Evolutionary conservation across 129 eudicot species (phyloP).

Genomic region (Ambrosia artemisiifolia): DNA sequence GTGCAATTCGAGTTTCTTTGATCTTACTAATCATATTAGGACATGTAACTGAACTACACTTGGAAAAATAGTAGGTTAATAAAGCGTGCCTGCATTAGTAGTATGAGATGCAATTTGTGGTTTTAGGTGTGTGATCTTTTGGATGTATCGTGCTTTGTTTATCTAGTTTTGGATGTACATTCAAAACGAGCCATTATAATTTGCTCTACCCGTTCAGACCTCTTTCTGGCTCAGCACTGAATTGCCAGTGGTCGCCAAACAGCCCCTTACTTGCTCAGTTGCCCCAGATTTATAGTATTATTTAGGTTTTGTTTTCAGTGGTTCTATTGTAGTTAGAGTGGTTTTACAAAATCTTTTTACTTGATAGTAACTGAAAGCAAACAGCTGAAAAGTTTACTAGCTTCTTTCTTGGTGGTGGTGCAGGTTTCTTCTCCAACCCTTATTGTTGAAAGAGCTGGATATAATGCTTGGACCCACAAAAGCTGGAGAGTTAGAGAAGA

Average conservation of each 20-base stretch:
- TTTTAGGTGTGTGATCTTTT: neutral
- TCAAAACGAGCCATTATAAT: neutral
- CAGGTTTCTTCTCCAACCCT: slow-evolving; percentile 99
- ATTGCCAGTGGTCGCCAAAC: no score
- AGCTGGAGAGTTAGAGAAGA: slow-evolving; percentile 99
- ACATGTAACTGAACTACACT: neutral
- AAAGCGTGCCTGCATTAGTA: neutral
- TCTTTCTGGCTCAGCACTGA: no score
- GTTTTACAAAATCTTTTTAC: neutral
- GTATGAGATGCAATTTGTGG: neutral
- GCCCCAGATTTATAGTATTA: neutral
- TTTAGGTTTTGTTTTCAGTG: neutral
- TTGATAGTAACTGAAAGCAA: neutral
- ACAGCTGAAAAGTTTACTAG: slow-evolving; percentile 9
- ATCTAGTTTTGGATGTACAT: slow-evolving; percentile 5
- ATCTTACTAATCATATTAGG: neutral
- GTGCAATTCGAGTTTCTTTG: neutral
- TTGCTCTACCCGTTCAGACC: neutral
- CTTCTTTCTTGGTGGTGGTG: slow-evolving; percentile 25
- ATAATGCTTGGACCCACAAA: slow-evolving; percentile 90
- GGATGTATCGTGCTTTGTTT: neutral
- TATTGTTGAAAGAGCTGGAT: slow-evolving; percentile 96
- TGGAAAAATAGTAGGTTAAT: neutral
- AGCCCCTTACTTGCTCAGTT: neutral
- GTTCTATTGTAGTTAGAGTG: slow-evolving; percentile 16